phyloP scores from a whole-genome alignment of 208 protist genomes.

The Trypanosoma mega region DNA sequence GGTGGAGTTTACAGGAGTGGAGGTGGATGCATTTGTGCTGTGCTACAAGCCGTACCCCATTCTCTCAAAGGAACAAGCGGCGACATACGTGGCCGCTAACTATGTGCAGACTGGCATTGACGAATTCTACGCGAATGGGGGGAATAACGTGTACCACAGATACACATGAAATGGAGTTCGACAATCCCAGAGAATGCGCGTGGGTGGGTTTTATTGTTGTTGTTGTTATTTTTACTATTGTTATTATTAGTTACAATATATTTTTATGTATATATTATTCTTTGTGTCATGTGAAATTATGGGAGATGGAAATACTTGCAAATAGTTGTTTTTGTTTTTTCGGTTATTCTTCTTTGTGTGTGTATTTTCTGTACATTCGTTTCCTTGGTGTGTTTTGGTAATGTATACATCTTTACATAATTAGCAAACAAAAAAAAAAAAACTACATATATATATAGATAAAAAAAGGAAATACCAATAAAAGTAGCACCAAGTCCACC shows the following conservation, averaged over 20 bases:
- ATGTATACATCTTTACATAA: too few relatives aligned
- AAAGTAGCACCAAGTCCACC: neutral
- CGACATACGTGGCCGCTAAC: constrained; percentile 71
- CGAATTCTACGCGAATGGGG: constrained; percentile 75
- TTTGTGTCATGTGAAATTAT: too few relatives aligned
- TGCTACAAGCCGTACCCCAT: constrained; percentile 70
- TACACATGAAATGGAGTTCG: constrained; percentile 38
- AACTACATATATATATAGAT: too few relatives aligned
- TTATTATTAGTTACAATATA: constrained; percentile 9
- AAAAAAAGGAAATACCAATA: constrained; percentile 15
- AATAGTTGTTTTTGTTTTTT: too few relatives aligned
- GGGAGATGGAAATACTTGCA: too few relatives aligned
- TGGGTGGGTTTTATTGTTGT: neutral
- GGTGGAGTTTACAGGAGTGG: constrained; percentile 19
- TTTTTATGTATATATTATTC: neutral
- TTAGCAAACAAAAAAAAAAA: too few relatives aligned
- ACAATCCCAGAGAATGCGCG: constrained; percentile 1
- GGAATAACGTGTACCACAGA: constrained; percentile 56
- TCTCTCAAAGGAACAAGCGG: constrained; percentile 55
- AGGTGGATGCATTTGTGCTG: constrained; percentile 64
- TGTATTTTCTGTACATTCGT: too few relatives aligned
- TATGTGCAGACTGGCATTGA: constrained; percentile 73
- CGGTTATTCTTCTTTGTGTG: too few relatives aligned
- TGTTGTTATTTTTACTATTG: constrained; percentile 18
- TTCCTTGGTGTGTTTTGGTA: too few relatives aligned